A percentile compares a stretch with the other conserved stretches of the same genome.
Conservation (phyloP, 345 rosid species). For the Populus ilicifolia region DNA sequence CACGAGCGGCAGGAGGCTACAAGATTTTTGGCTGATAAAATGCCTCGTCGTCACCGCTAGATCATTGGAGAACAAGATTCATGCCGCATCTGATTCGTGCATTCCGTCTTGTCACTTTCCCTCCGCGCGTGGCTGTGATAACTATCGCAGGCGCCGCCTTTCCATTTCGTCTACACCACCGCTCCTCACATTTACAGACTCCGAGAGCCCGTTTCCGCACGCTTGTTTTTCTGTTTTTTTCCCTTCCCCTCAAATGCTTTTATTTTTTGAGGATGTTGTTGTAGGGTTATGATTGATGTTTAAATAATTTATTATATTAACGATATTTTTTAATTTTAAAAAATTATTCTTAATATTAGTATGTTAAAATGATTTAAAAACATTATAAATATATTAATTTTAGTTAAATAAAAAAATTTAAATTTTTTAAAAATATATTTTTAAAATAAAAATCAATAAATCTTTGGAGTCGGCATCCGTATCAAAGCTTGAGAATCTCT, state of each 20-base stretch:
- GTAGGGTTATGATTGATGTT: no score
- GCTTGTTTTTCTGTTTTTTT: no score
- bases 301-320: no score
- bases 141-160: slow-evolving; percentile 24
- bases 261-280: no score
- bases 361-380: no score
- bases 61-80: slow-evolving; percentile 26
- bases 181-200: neutral
- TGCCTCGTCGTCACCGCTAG: slow-evolving; percentile 27
- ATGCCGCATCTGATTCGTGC: slow-evolving; percentile 25
- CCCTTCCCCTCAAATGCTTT: neutral
- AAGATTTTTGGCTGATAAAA: neutral
- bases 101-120: neutral
- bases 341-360: no score
- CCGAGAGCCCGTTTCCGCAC: neutral
- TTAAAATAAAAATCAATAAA: no score
- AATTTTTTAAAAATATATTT: no score
- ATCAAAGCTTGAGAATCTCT: neutral
- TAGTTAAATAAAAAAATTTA: no score
- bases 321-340: no score
- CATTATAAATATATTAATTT: no score
- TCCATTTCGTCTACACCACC: neutral
- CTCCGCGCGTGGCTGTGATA: neutral
- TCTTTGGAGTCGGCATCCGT: neutral
- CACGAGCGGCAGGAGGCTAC: neutral